Evolutionary conservation across 2,329 filamentous ascomycete genomes (phyloP).

Genomic region (Colletotrichum ledebouriae): DNA sequence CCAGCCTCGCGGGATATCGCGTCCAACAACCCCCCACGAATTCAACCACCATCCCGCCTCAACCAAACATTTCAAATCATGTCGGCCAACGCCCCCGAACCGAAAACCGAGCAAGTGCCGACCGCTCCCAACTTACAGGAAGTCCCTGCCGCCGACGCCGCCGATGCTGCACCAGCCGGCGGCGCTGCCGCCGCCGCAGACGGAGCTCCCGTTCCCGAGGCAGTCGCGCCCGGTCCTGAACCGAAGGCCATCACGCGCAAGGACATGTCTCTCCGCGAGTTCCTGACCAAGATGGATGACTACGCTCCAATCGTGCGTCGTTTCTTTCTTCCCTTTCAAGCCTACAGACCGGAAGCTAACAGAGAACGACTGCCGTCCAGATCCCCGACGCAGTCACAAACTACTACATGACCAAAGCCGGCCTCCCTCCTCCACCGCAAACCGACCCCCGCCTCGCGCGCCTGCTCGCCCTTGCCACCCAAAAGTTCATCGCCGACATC

Average conservation of each 20-base stretch:
- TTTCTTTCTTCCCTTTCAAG: neutral
- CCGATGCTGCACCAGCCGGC: constrained; percentile 32
- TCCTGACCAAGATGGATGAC: constrained; percentile 96
- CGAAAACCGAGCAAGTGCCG: constrained; percentile 47
- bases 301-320: constrained; percentile 91
- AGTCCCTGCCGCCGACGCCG: constrained; percentile 11
- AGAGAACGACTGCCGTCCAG: constrained; percentile 57
- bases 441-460: constrained; percentile 92
- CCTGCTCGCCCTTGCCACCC: constrained; percentile 94
- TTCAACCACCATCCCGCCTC: constrained; percentile 23
- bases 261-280: constrained; percentile 92
- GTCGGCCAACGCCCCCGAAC: constrained; percentile 54
- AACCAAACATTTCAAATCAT: constrained; percentile 45
- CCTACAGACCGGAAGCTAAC: neutral
- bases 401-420: constrained; percentile 97
- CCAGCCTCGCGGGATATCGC: constrained; percentile 27
- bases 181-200: constrained; percentile 42
- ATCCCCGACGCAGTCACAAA: constrained; percentile 98
- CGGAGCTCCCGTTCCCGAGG: constrained; percentile 50
- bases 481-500: constrained; percentile 98
- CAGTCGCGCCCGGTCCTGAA: constrained; percentile 66
- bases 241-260: constrained; percentile 83
- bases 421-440: constrained; percentile 91
- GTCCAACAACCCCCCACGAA: constrained; percentile 6
- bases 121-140: constrained; percentile 38